A percentile compares a stretch with the other conserved stretches of the same genome.
Conservation (phyloP, 2,329 filamentous ascomycete genomes). For the Trichoderma afroharzianum region DNA sequence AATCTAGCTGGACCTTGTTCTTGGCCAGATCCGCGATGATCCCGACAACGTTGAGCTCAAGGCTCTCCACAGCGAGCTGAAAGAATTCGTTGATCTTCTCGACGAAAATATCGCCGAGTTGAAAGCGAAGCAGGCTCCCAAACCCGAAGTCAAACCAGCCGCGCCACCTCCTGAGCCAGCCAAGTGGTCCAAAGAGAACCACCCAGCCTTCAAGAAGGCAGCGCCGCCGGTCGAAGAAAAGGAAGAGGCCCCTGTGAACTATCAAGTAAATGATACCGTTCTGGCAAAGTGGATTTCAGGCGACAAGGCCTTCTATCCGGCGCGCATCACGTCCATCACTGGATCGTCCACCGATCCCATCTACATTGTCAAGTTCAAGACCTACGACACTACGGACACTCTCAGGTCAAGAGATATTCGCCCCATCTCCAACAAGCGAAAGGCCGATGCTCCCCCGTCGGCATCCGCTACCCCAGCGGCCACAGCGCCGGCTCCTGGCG, state of each 20-base stretch:
- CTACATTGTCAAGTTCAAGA: constrained; percentile 93
- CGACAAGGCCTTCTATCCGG: constrained; percentile 87
- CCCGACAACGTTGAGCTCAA: constrained; percentile 76
- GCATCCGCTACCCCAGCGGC: constrained; percentile 40
- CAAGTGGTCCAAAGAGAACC: constrained; percentile 78
- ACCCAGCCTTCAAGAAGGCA: constrained; percentile 67
- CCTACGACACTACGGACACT: constrained; percentile 81
- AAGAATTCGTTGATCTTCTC: constrained; percentile 74
- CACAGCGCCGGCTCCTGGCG: constrained; percentile 33
- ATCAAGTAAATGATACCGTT: constrained; percentile 85
- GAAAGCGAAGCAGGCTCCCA: constrained; percentile 49
- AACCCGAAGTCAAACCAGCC: constrained; percentile 30
- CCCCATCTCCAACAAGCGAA: constrained; percentile 76
- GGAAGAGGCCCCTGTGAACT: constrained; percentile 53
- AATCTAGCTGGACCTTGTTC: constrained; percentile 70
- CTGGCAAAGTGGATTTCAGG: constrained; percentile 88
- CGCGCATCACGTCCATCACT: constrained; percentile 88
- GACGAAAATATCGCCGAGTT: constrained; percentile 79
- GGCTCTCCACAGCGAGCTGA: constrained; percentile 74
- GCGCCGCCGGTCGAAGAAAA: constrained; percentile 46
- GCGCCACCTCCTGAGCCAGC: constrained; percentile 50
- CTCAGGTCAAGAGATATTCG: constrained; percentile 79
- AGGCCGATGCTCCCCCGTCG: constrained; percentile 69
- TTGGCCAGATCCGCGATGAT: constrained; percentile 72
- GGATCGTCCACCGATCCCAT: constrained; percentile 87